phyloP scores from a whole-genome alignment of 257 asterid species.

The Solanum arcanum region DNA sequence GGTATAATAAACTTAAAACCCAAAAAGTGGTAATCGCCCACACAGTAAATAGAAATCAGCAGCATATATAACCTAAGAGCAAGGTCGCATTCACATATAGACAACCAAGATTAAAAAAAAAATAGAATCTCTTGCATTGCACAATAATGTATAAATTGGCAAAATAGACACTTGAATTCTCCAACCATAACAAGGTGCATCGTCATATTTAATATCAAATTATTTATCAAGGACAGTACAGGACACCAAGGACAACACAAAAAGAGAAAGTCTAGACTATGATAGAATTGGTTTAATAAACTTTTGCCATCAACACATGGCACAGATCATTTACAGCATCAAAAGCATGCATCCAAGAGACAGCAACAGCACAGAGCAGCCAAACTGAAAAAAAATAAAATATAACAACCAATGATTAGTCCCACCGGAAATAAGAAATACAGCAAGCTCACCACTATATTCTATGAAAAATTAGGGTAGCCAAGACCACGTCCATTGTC shows the following conservation, averaged over 20 bases:
- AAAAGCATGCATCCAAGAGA: constrained; percentile 52
- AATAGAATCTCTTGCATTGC: not conserved
- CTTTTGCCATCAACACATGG: not conserved
- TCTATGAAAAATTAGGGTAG: not conserved
- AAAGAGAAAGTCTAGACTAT: not conserved
- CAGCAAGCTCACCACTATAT: not conserved
- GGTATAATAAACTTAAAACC: not conserved
- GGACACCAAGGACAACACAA: not conserved
- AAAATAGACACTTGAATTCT: not conserved
- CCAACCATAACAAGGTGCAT: not conserved
- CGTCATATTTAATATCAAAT: not conserved
- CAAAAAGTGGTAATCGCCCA: not conserved
- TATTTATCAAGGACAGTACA: not conserved
- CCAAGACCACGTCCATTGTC: not conserved
- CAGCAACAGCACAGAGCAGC: constrained; percentile 50
- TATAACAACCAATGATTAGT: not conserved
- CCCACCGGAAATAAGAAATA: not conserved
- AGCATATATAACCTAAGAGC: not conserved
- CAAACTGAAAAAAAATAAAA: not conserved
- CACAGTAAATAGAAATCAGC: not conserved
- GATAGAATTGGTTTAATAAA: not conserved
- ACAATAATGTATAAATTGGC: not conserved
- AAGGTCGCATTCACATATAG: not conserved
- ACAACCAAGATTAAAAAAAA: not conserved
- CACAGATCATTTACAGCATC: constrained; percentile 3